These are phyloP conservation scores for Sporothrix brasiliensis DNA, from an alignment of 2,329 filamentous ascomycete species.

Conservation along the genomic window DNA sequence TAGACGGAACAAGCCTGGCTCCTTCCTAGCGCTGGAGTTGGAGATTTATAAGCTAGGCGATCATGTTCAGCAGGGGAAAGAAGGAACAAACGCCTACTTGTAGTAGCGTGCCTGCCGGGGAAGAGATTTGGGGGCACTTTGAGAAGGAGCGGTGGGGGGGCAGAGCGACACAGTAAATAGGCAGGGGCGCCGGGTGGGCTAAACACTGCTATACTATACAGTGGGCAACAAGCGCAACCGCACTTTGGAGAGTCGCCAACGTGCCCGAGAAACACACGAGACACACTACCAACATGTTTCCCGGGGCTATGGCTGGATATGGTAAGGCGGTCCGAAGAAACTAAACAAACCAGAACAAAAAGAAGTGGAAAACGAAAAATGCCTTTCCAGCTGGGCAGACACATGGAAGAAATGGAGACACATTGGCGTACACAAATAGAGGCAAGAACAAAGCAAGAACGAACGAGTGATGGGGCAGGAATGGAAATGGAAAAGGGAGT, in stretches of 20 bases:
- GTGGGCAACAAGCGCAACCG: background rate
- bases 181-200: background rate
- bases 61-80: background rate
- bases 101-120: background rate
- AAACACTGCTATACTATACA: background rate
- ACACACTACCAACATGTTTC: conserved; percentile 13
- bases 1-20: too few relatives aligned
- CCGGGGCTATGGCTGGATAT: conserved; percentile 27
- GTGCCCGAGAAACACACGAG: background rate
- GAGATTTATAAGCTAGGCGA: background rate
- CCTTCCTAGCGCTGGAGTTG: too few relatives aligned
- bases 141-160: background rate
- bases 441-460: background rate
- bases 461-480: conserved; percentile 10
- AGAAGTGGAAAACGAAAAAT: conserved; percentile 2
- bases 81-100: conserved; percentile 10
- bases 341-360: background rate
- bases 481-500: background rate
- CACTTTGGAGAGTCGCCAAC: background rate
- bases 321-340: conserved; percentile 25
- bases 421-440: background rate
- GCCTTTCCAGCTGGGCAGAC: background rate
- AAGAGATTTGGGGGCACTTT: background rate
- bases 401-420: conserved; percentile 13
- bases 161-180: background rate